A percentile compares a stretch with the other conserved stretches of the same genome.
Conservation (phyloP, 2,329 filamentous ascomycete genomes). For the Tothia fuscella region DNA sequence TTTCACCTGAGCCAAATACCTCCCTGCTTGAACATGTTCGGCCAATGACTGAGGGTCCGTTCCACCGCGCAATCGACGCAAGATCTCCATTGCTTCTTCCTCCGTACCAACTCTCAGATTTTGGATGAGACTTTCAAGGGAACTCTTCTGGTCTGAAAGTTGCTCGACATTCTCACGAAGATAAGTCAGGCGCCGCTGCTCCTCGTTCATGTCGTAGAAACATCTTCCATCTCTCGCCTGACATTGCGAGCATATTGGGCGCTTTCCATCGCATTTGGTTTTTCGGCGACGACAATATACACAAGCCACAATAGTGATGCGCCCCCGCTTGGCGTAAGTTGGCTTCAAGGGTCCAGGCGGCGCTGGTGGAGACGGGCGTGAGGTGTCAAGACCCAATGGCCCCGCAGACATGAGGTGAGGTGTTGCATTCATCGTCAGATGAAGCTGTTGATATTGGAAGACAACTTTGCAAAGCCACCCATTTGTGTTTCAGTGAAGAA, state of each 20-base stretch:
- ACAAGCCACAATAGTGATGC: slow-evolving; percentile 18
- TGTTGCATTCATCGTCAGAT: not conserved
- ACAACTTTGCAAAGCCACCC: not conserved
- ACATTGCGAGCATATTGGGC: slow-evolving; percentile 16
- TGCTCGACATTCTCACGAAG: slow-evolving; percentile 16
- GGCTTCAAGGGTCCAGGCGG: slow-evolving; percentile 6
- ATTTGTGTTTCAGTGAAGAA: not conserved
- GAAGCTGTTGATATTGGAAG: not conserved
- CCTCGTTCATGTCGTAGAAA: slow-evolving; percentile 18
- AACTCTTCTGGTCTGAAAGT: slow-evolving; percentile 14
- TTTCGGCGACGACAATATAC: slow-evolving; percentile 16
- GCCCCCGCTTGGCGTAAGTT: slow-evolving; percentile 12
- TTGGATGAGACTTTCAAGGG: slow-evolving; percentile 14
- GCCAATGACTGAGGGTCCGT: slow-evolving; percentile 13
- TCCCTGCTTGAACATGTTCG: slow-evolving; percentile 14
- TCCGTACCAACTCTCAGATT: slow-evolving; percentile 13
- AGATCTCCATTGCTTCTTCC: slow-evolving; percentile 13
- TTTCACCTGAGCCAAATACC: slow-evolving; percentile 12
- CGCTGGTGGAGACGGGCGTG: slow-evolving; percentile 1
- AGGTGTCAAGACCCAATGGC: not conserved
- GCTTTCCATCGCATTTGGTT: slow-evolving; percentile 18
- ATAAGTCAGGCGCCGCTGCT: slow-evolving; percentile 16
- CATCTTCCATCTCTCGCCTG: slow-evolving; percentile 14
- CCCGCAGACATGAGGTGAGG: slow-evolving; percentile 1
- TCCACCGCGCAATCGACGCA: slow-evolving; percentile 14